Evolutionary conservation across 208 protist genomes (phyloP), one percentile per base, ranked within the genome.

Genomic region (Trypanosoma theileri): DNA sequence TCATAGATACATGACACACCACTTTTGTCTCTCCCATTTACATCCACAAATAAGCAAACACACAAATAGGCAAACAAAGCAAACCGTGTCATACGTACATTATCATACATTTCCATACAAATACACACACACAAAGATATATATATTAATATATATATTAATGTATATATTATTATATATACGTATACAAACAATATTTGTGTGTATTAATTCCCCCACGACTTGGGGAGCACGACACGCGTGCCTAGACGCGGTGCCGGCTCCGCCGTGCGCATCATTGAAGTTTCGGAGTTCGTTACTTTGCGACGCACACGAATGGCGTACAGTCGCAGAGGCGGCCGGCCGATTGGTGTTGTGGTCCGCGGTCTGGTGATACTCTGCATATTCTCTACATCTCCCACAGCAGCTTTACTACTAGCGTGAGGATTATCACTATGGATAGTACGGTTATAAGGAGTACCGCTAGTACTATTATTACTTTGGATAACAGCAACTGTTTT

Each of bases 311-410:
- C 53, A 22, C 44, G 50, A 45, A 73, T 73, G 4, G 51, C 41
- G 60, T 73, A 73, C 13, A 73, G 42, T 13, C 68, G 68, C 68
- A 73, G 13, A 42, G 58, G 68, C 28, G 44, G 12, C 16, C 53
- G 24, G 19, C 40, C 42, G 26, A 42, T 4, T 6, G 7, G 3
- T 26, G 12, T 12, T 52, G 28, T 16, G 17, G 22, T 40, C 9
- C 4, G 6, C 3, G 40, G 28, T 13, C 3, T 40, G 58, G 12
- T 50, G 17, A 11, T 12, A 22, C 28, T 4, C n/a, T 1, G 11
- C 24, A 6, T 7, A 26, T 41, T 35, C 28, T 35, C 28, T 35
- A 35, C 28, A 19, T 46, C 28, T 19, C 9, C 50, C 9, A 21
- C 2, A 54, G 17, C 50, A 22, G 17, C 44, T 8, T 40, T 3